These are phyloP conservation scores for Chlorella sp. DNA, from an alignment of 139 green algal species.

Conservation along the genomic window DNA sequence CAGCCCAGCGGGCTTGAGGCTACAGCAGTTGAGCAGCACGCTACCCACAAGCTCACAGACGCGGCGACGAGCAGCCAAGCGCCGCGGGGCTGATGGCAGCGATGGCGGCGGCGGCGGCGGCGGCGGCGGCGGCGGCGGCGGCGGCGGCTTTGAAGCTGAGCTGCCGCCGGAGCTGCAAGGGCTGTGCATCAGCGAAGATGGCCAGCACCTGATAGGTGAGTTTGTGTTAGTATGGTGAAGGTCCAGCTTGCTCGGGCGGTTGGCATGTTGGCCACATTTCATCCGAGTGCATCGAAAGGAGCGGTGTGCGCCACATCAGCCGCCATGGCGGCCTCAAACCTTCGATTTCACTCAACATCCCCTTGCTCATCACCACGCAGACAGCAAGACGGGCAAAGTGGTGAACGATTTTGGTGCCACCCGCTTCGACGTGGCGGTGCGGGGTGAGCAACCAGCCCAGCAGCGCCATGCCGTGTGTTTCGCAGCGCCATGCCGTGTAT, in stretches of 20 bases:
- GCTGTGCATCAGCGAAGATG: slow-evolving; percentile 45
- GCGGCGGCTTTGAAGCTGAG: not conserved
- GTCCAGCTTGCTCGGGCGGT: too few species aligned
- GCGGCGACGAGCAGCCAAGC: too few species aligned
- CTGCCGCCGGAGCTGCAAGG: slow-evolving; percentile 30
- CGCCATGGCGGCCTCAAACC: too few species aligned
- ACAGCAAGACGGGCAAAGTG: slow-evolving; percentile 45
- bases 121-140: not conserved
- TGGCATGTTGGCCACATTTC: too few species aligned
- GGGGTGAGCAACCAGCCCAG: slow-evolving; percentile 21
- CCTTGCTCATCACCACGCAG: not conserved
- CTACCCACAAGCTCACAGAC: not conserved
- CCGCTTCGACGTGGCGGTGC: slow-evolving; percentile 54
- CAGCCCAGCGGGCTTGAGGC: too few species aligned
- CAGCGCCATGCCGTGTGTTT: not conserved
- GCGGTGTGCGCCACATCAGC: too few species aligned
- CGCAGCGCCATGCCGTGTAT: not conserved
- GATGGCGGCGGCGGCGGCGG: too few species aligned
- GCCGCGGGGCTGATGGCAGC: not conserved
- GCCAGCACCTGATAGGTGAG: slow-evolving; percentile 47
- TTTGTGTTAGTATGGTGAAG: not conserved
- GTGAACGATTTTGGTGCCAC: slow-evolving; percentile 79
- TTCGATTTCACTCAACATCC: too few species aligned
- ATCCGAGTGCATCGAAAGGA: too few species aligned
- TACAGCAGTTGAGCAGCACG: not conserved